These are phyloP conservation scores for Termitomyces sp. DNA, from an alignment of 1,284 basidiomycete species.

Conservation along the genomic window DNA sequence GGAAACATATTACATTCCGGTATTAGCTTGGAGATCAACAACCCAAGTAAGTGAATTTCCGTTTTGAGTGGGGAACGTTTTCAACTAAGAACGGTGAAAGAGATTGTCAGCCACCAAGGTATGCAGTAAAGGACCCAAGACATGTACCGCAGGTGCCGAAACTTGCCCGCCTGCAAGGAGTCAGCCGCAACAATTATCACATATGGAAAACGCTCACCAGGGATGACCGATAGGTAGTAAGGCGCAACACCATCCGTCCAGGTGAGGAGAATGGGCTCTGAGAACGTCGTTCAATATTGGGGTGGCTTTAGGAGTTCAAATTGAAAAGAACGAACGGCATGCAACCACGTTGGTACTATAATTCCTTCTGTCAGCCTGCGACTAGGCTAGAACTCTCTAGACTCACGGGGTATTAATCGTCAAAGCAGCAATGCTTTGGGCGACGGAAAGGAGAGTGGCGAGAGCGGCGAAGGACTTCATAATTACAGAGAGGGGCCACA, in stretches of 20 bases:
- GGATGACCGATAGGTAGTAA: conserved; percentile 64
- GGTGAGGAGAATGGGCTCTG: conserved; percentile 55
- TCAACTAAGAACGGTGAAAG: conserved; percentile 34
- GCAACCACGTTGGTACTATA: conserved; percentile 37
- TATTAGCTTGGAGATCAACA: conserved; percentile 49
- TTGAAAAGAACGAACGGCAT: conserved; percentile 44
- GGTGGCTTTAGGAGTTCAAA: background rate
- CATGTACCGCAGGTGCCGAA: conserved; percentile 47
- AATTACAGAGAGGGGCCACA: conserved; percentile 22
- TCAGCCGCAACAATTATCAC: background rate
- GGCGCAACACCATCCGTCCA: conserved; percentile 57
- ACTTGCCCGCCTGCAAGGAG: conserved; percentile 48
- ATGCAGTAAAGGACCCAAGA: background rate
- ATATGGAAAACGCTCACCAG: conserved; percentile 39
- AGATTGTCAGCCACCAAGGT: background rate
- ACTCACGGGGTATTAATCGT: conserved; percentile 70
- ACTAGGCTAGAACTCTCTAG: background rate
- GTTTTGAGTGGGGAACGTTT: conserved; percentile 45
- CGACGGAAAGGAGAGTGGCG: conserved; percentile 40
- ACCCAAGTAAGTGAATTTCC: conserved; percentile 55
- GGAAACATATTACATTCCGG: conserved; percentile 45
- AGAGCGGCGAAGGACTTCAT: conserved; percentile 52
- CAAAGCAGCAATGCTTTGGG: conserved; percentile 44
- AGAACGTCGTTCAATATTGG: background rate
- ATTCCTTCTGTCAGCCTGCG: background rate